phyloP scores from a whole-genome alignment of 2,329 filamentous ascomycete species.

The Aspergillus eucalypticola region DNA sequence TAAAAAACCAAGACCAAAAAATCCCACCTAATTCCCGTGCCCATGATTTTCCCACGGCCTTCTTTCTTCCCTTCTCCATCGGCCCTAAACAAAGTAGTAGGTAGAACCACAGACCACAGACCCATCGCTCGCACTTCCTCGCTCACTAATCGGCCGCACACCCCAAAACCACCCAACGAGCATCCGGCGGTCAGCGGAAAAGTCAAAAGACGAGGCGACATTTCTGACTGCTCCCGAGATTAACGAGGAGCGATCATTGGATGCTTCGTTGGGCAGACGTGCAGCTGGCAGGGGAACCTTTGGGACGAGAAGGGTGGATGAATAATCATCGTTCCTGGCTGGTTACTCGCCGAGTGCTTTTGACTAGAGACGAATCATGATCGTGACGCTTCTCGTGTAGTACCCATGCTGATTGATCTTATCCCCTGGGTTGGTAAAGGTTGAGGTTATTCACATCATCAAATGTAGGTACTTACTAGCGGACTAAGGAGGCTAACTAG shows the following conservation, averaged over 20 bases:
- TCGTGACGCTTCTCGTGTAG: slow-evolving; percentile 8
- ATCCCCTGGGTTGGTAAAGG: background rate
- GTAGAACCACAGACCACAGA: slow-evolving; percentile 9
- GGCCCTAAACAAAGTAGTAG: background rate
- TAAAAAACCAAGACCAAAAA: slow-evolving; percentile 10
- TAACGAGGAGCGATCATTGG: slow-evolving; percentile 33
- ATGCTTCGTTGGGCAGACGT: slow-evolving; percentile 41
- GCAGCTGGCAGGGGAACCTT: slow-evolving; percentile 25
- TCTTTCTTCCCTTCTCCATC: background rate
- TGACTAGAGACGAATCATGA: slow-evolving; percentile 9
- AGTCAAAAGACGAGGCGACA: slow-evolving; percentile 34
- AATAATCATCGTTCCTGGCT: slow-evolving; percentile 6
- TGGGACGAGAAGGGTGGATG: slow-evolving; percentile 12
- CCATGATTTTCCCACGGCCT: background rate
- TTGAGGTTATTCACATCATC: background rate
- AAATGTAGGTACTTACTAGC: background rate
- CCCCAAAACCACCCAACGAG: slow-evolving; percentile 8
- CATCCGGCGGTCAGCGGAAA: slow-evolving; percentile 31
- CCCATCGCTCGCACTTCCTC: slow-evolving; percentile 7
- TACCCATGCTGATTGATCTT: background rate
- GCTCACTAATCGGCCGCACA: slow-evolving; percentile 8
- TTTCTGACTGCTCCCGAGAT: slow-evolving; percentile 34
- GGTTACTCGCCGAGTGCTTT: slow-evolving; percentile 14
- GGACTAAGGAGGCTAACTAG: background rate
- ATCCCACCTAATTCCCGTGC: slow-evolving; percentile 8